Evolutionary conservation across 2,329 filamentous ascomycete species (phyloP), one percentile per base, ranked within the genome.

Genomic region (Aspergillus japonicus): DNA sequence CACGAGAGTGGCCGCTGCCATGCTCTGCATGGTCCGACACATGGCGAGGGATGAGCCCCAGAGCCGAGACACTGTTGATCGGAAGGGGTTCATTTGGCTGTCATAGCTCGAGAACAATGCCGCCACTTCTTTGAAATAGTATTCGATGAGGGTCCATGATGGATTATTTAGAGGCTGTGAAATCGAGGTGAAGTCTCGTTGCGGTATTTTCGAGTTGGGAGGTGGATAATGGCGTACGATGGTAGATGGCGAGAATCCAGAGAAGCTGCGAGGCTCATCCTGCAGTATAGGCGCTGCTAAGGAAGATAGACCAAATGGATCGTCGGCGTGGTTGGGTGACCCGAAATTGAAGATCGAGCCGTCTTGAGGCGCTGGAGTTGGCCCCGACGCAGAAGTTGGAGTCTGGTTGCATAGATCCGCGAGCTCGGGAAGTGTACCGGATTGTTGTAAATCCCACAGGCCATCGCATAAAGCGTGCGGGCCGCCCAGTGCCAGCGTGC

Each of bases 21-120:
- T 88, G 63, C 85, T 87, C 64, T 87, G 85, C 50, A 87, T 85
- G 2, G 84, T 84, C 50, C 83, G 85, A 66, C 83, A 85, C 54
- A 87, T 83, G 0, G 84, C 83, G 19, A 82, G 75, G 0, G 83
- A 86, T n/a, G 80, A 81, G 47, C 83, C 78, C 80, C 84, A 87
- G 2, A 86, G 76, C 23, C 81, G 81, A 4, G 80, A 81, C 12
- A 87, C 83, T 0, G 84, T 83, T 1, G 81, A 83, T 42, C 85
- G 77, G 64, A 87, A 87, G 0, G 85, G 84, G 64, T 88, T 88
- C 64, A 86, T 78, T 12, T 80, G 77, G 21, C 85, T 86, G 69
- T 88, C 86, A 65, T 86, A 88, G 60, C 83, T 86, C n/a, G 85
- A 88, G 69, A 86, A 87, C 10, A 87, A 73, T 3, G 79, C 81